Conservation (phyloP, 1,284 basidiomycete genomes). For the Heterobasidion parviporum region DNA sequence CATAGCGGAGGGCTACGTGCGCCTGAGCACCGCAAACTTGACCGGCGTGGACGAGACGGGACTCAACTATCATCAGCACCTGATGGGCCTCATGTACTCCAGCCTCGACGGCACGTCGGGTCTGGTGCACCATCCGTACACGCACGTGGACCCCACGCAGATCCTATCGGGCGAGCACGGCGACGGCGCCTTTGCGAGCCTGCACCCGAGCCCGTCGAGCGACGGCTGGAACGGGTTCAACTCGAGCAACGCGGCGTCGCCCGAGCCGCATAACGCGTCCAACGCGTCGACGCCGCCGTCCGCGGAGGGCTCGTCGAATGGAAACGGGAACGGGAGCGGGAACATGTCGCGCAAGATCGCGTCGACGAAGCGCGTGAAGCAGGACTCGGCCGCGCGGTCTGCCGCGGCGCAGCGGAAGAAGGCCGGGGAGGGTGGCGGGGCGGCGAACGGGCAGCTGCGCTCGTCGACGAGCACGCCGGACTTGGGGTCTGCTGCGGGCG, state of each 20-base stretch:
- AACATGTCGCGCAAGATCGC: conserved; percentile 41
- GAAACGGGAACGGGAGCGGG: conserved; percentile 17
- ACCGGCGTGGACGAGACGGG: conserved; percentile 41
- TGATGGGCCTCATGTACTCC: conserved; percentile 58
- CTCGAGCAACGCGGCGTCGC: conserved; percentile 63
- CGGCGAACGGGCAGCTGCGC: conserved; percentile 18
- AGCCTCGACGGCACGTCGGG: conserved; percentile 20
- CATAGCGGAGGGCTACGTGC: conserved; percentile 62
- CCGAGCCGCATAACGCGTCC: conserved; percentile 64
- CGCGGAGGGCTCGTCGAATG: conserved; percentile 35
- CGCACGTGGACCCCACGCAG: conserved; percentile 84
- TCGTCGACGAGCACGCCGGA: conserved; percentile 53
- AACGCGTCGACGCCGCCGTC: conserved; percentile 66
- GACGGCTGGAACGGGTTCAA: conserved; percentile 63
- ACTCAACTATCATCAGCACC: conserved; percentile 51
- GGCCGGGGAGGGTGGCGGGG: conserved; percentile 11
- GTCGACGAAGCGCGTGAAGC: conserved; percentile 46
- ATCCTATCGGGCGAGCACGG: conserved; percentile 48
- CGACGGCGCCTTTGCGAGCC: conserved; percentile 34
- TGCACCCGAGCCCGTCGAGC: conserved; percentile 73
- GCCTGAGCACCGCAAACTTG: conserved; percentile 45
- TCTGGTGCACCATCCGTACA: conserved; percentile 44
- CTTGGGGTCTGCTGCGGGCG: conserved; percentile 22
- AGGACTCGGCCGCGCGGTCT: conserved; percentile 29
- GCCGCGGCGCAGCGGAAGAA: conserved; percentile 41